These are phyloP conservation scores for Aphanocladium album DNA, from an alignment of 2,329 filamentous ascomycete genomes.

Conservation along the genomic window DNA sequence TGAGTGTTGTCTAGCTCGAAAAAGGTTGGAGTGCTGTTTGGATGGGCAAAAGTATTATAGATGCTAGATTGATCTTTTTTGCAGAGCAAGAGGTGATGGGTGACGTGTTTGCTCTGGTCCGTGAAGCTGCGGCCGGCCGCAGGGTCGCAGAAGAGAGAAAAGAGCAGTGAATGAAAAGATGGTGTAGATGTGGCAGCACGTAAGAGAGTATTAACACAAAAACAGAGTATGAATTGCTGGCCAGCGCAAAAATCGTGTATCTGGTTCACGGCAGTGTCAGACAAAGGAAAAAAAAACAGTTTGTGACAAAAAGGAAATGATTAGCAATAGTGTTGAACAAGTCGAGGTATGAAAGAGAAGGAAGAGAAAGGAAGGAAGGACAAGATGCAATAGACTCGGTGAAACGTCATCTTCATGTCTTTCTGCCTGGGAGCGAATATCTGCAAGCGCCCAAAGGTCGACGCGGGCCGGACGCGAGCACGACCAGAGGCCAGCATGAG, in stretches of 20 bases:
- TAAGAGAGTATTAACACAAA: background rate
- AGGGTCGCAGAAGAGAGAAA: background rate
- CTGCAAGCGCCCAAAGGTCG: background rate
- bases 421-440: background rate
- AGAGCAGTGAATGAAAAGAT: background rate
- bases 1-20: background rate
- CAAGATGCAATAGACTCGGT: background rate
- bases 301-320: background rate
- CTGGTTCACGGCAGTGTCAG: background rate
- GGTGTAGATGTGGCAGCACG: background rate
- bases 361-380: conserved; percentile 4
- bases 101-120: background rate
- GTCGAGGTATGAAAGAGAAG: conserved; percentile 3
- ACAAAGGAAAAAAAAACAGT: conserved; percentile 4
- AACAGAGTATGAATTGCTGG: background rate
- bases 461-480: background rate
- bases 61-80: background rate
- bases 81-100: background rate
- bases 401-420: background rate
- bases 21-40: background rate
- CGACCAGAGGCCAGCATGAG: background rate
- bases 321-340: conserved; percentile 1
- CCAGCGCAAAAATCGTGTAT: background rate
- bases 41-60: background rate
- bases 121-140: conserved; percentile 9